phyloP scores from a whole-genome alignment of 208 protist genomes.

The Leishmania gerbilli region DNA sequence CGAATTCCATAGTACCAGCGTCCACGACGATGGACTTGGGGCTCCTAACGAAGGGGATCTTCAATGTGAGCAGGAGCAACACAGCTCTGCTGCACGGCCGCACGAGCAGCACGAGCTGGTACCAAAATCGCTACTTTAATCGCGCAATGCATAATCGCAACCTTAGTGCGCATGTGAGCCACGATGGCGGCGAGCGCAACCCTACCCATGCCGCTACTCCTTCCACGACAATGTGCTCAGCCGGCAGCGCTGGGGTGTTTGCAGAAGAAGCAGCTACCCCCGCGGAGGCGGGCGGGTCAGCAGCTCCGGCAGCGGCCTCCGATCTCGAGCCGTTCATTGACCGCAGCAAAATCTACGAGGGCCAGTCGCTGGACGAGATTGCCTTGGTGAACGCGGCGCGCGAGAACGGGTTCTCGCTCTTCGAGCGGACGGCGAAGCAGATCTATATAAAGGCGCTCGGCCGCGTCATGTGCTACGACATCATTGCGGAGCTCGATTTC shows the following conservation, averaged over 20 bases:
- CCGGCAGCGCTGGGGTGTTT: neutral
- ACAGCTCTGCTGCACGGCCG: conserved; percentile 43
- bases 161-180: conserved; percentile 14
- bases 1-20: neutral
- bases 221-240: neutral
- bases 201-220: neutral
- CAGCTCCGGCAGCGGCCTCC: neutral
- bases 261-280: neutral
- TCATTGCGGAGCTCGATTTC: conserved; percentile 85
- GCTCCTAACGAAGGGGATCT: neutral
- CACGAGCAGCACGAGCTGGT: conserved; percentile 66
- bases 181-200: neutral
- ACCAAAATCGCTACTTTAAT: conserved; percentile 44
- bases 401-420: conserved; percentile 80
- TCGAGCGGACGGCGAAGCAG: conserved; percentile 60
- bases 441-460: conserved; percentile 69
- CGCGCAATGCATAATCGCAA: conserved; percentile 40
- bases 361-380: conserved; percentile 93
- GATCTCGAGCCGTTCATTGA: conserved; percentile 49
- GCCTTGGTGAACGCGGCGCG: conserved; percentile 83
- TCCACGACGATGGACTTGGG: neutral
- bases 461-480: conserved; percentile 74
- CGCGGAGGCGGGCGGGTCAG: neutral
- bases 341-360: conserved; percentile 83
- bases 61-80: neutral